Percentiles rank a stretch among this genome's conserved stretches.
phyloP scores from a whole-genome alignment of 2,329 filamentous ascomycete species.

The Talaromyces sp. region DNA sequence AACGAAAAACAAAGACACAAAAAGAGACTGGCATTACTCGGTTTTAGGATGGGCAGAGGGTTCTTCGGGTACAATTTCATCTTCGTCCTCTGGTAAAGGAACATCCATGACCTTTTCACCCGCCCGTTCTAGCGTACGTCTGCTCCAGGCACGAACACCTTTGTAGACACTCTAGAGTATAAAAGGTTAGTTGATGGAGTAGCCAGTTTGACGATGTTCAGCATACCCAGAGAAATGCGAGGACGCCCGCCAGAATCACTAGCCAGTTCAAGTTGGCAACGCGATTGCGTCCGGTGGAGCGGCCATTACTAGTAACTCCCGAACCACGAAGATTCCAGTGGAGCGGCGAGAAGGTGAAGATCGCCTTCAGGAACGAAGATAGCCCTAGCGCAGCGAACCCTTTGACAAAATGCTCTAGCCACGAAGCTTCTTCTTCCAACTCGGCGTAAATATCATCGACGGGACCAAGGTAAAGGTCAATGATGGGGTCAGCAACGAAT shows the following conservation, averaged over 20 bases:
- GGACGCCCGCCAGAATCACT: conserved; percentile 76
- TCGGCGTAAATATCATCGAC: conserved; percentile 60
- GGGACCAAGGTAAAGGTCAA: conserved; percentile 85
- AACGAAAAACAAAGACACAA: not conserved
- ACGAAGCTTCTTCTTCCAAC: conserved; percentile 59
- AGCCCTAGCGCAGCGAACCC: conserved; percentile 88
- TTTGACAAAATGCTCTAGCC: conserved; percentile 84
- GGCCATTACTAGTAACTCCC: conserved; percentile 41
- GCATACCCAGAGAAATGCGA: conserved; percentile 76
- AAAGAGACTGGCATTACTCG: conserved; percentile 15
- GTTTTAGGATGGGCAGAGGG: conserved; percentile 28
- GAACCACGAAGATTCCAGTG: conserved; percentile 66
- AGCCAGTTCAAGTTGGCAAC: conserved; percentile 78
- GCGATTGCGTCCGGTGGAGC: conserved; percentile 71
- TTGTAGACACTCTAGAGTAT: conserved; percentile 74
- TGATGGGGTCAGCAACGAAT: conserved; percentile 89
- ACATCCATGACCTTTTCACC: conserved; percentile 84
- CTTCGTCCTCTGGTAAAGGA: conserved; percentile 54
- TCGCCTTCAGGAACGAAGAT: conserved; percentile 79
- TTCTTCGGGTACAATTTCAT: conserved; percentile 2
- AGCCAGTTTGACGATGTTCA: not conserved
- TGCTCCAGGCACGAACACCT: conserved; percentile 73
- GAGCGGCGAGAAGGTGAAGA: conserved; percentile 71
- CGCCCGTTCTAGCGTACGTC: conserved; percentile 71
- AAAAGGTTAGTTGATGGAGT: not conserved